phyloP scores from a whole-genome alignment of 768 basidiomycete species.

The Tricholoma flavovirens region DNA sequence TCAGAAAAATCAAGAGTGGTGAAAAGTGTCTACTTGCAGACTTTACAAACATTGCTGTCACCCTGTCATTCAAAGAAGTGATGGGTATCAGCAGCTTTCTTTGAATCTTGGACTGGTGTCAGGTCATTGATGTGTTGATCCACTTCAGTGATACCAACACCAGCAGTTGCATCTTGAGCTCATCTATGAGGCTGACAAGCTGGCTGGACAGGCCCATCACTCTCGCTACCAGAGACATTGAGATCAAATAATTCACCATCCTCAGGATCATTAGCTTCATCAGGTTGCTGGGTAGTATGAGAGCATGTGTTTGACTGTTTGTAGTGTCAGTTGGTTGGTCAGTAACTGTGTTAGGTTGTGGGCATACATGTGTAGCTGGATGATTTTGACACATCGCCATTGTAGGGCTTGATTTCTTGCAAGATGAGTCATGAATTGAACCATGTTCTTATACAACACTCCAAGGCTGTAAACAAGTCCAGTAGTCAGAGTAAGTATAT shows the following conservation, averaged over 20 bases:
- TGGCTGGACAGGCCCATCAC: too few relatives aligned
- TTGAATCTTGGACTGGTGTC: background rate
- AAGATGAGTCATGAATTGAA: background rate
- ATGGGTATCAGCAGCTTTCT: background rate
- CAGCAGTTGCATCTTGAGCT: too few relatives aligned
- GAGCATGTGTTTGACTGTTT: background rate
- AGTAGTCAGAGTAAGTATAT: too few relatives aligned
- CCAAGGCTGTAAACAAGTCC: too few relatives aligned
- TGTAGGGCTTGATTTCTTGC: background rate
- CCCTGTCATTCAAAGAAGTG: background rate
- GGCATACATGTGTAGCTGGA: background rate
- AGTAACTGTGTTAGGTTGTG: background rate
- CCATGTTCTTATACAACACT: background rate
- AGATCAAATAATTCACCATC: background rate
- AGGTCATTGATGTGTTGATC: too few relatives aligned
- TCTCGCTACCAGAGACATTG: too few relatives aligned
- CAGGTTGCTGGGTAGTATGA: background rate
- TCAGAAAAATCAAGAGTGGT: background rate
- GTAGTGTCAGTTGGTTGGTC: background rate
- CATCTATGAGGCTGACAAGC: too few relatives aligned
- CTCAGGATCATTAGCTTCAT: background rate
- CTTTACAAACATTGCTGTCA: background rate
- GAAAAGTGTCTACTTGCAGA: background rate
- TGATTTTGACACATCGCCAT: background rate
- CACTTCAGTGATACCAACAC: too few relatives aligned